These are phyloP conservation scores for Sporothrix inflata DNA, from an alignment of 2,329 filamentous ascomycete species.

Conservation along the genomic window DNA sequence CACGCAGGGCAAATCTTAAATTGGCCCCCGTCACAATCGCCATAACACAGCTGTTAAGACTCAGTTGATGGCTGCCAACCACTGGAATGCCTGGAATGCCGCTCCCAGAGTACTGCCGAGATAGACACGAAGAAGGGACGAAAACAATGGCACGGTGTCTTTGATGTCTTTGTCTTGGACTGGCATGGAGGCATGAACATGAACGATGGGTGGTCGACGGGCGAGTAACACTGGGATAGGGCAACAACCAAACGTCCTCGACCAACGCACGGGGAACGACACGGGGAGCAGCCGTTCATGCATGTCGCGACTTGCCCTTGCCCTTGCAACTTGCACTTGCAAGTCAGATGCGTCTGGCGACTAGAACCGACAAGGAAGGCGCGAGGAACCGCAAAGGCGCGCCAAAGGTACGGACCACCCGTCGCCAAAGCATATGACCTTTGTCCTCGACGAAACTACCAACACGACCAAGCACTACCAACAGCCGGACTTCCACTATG, in stretches of 20 bases:
- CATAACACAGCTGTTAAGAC: slow-evolving; percentile 1
- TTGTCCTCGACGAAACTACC: neutral
- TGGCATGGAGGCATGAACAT: neutral
- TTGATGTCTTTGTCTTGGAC: slow-evolving; percentile 10
- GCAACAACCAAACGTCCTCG: neutral
- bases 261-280: too few relatives aligned
- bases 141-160: slow-evolving; percentile 15
- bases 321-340: neutral
- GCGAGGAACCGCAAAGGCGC: neutral
- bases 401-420: neutral
- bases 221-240: slow-evolving; percentile 6
- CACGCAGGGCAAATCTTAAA: slow-evolving; percentile 12
- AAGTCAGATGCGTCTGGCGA: neutral
- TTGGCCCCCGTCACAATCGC: neutral
- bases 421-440: slow-evolving; percentile 3
- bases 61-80: neutral
- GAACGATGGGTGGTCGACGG: neutral
- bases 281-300: neutral
- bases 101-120: slow-evolving; percentile 24
- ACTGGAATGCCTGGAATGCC: slow-evolving; percentile 11
- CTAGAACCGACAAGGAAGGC: slow-evolving; percentile 20
- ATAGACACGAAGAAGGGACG: slow-evolving; percentile 28
- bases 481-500: neutral
- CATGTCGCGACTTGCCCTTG: neutral
- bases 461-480: neutral